Conservation (phyloP, 495 filamentous ascomycete species). For the Articulospora tetracladia region DNA sequence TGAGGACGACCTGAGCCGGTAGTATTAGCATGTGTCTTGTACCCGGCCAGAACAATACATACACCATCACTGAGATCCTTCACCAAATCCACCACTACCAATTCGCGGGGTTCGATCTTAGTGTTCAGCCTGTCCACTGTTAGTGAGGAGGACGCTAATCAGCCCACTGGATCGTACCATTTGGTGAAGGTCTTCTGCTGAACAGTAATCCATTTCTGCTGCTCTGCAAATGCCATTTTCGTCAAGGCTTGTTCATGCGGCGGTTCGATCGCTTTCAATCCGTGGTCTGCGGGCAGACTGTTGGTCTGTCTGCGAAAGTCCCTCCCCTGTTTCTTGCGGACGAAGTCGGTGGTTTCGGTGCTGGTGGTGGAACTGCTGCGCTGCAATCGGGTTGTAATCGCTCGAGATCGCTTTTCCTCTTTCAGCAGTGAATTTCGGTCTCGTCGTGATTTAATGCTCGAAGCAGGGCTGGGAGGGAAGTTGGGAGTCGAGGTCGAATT, state of each 20-base stretch:
- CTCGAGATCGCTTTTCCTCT: constrained; percentile 19
- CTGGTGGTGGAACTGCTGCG: constrained; percentile 12
- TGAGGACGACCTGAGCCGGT: constrained; percentile 69
- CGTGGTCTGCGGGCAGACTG: constrained; percentile 19
- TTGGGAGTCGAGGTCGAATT: not conserved
- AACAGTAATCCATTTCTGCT: constrained; percentile 93
- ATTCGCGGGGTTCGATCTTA: constrained; percentile 72
- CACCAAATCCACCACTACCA: constrained; percentile 79
- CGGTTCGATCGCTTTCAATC: constrained; percentile 22
- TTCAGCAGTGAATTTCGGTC: constrained; percentile 16
- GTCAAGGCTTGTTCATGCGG: constrained; percentile 25
- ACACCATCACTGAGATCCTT: constrained; percentile 91
- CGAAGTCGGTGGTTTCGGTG: not conserved
- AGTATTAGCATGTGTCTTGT: constrained; percentile 4
- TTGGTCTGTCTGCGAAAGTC: constrained; percentile 4
- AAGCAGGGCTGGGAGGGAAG: constrained; percentile 11
- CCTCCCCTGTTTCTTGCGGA: not conserved
- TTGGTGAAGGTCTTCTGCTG: constrained; percentile 99
- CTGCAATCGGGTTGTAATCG: constrained; percentile 21
- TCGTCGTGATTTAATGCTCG: constrained; percentile 13
- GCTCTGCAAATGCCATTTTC: constrained; percentile 53
- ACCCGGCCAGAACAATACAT: constrained; percentile 33
- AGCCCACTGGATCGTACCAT: constrained; percentile 57
- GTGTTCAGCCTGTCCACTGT: constrained; percentile 76
- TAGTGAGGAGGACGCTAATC: not conserved